Evolutionary conservation across 176 grass and related monocot genomes (phyloP).

Genomic region (Hordeum vulgare): MorexV3_pseudomolecules_assembly NC_058519.1:204397953-204398452

Average conservation of each 20-base stretch:
- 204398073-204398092: background rate
- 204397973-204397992: background rate
- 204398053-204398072: background rate
- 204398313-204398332: constrained; percentile 29
- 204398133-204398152: background rate
- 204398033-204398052: too few relatives aligned
- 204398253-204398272: constrained; percentile 12
- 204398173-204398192: constrained; percentile 22
- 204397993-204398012: background rate
- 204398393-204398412: too few relatives aligned
- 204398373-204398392: too few relatives aligned
- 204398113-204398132: background rate
- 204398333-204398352: too few relatives aligned
- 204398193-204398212: constrained; percentile 38
- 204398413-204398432: too few relatives aligned
- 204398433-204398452: too few relatives aligned
- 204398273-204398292: constrained; percentile 29
- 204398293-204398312: constrained; percentile 8
- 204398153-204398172: background rate
- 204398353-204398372: too few relatives aligned
- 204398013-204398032: background rate
- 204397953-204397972: background rate
- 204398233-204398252: background rate
- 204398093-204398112: background rate
- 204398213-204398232: background rate